Conservation (phyloP, 1,284 basidiomycete species). For the Rhodotorula sp. region DNA sequence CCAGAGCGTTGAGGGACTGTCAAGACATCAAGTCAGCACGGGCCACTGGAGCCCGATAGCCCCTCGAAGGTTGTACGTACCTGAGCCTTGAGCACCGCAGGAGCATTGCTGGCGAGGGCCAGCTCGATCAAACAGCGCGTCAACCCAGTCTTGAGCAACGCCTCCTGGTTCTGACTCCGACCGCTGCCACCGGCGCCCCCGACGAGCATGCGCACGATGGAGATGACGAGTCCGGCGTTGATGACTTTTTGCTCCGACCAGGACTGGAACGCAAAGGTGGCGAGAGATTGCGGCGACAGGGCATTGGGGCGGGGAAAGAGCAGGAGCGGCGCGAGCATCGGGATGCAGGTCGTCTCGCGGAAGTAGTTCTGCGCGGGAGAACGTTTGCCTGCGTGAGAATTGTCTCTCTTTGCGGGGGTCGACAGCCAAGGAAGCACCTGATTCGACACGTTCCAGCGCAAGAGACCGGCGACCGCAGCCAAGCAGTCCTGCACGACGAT, state of each 20-base stretch:
- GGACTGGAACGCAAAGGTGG: conserved; percentile 91
- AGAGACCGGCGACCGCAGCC: conserved; percentile 74
- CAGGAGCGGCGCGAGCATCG: conserved; percentile 74
- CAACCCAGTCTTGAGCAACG: conserved; percentile 60
- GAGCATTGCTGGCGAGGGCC: conserved; percentile 86
- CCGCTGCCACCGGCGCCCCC: conserved; percentile 50
- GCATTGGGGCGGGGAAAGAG: conserved; percentile 72
- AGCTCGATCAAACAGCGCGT: conserved; percentile 83
- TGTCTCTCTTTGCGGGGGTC: rapidly evolving
- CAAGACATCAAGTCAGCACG: not conserved
- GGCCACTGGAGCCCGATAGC: too few relatives aligned
- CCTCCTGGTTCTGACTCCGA: conserved; percentile 49
- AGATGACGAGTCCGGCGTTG: conserved; percentile 73
- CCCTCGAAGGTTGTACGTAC: conserved; percentile 49
- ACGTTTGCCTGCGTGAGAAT: not conserved
- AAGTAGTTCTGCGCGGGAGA: conserved; percentile 83
- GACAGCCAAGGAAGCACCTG: conserved; percentile 60
- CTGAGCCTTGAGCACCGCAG: conserved; percentile 79
- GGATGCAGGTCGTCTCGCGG: conserved; percentile 82
- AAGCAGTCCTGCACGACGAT: conserved; percentile 83
- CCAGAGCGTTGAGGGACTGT: conserved; percentile 72
- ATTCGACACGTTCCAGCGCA: conserved; percentile 92
- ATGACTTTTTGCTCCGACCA: conserved; percentile 88
- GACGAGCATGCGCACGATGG: conserved; percentile 63
- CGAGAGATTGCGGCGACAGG: conserved; percentile 56